A percentile compares a stretch with the other conserved stretches of the same genome.
phyloP scores from a whole-genome alignment of 257 asterid species.

The Solanum rostratum region DNA sequence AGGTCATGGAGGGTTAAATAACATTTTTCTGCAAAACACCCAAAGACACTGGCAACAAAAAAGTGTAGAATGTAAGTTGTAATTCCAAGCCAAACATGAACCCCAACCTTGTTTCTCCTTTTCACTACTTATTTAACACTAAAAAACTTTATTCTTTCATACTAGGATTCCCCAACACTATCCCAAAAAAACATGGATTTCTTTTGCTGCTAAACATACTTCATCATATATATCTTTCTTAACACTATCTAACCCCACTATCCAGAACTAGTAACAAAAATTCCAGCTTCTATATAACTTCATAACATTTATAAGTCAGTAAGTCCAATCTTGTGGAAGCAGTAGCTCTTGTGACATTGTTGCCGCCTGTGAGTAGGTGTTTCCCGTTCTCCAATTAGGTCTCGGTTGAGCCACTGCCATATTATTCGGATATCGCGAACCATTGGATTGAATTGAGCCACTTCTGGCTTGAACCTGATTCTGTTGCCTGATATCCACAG shows the following conservation, averaged over 20 bases:
- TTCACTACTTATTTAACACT: not conserved
- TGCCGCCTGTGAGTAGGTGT: slow-evolving; percentile 5
- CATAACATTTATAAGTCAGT: slow-evolving; percentile 5
- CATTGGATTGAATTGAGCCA: not conserved
- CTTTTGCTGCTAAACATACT: not conserved
- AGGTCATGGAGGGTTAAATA: not conserved
- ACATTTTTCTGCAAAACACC: not conserved
- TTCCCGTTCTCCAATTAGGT: not conserved
- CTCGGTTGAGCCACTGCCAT: slow-evolving; percentile 16
- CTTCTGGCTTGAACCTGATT: not conserved
- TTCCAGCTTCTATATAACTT: not conserved
- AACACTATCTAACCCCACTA: not conserved
- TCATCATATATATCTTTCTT: not conserved
- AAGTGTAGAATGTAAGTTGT: slow-evolving; percentile 7
- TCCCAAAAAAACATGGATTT: slow-evolving; percentile 3
- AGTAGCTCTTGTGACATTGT: slow-evolving; percentile 29
- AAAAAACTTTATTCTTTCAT: not conserved
- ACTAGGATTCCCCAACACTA: not conserved
- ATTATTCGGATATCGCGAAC: slow-evolving; percentile 1
- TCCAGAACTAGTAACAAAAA: not conserved
- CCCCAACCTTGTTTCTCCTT: slow-evolving; percentile 16
- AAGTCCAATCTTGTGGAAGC: slow-evolving; percentile 82
- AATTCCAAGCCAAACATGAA: slow-evolving; percentile 28
- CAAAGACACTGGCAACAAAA: not conserved
- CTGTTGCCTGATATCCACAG: slow-evolving; percentile 13